Evolutionary conservation across 768 basidiomycete genomes (phyloP).

Genomic region (Suillus americanus): DNA sequence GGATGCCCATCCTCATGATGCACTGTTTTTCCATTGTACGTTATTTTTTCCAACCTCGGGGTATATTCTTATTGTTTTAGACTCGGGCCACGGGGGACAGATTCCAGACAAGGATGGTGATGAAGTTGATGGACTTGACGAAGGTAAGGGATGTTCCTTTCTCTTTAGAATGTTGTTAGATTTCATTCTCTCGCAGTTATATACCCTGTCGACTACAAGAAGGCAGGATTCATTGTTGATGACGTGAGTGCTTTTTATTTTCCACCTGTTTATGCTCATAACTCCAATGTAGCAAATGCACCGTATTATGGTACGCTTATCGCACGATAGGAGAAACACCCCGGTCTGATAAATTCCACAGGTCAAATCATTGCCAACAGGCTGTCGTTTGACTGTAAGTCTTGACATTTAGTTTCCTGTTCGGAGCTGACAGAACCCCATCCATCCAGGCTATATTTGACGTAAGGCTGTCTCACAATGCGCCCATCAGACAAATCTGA

Average conservation of each 20-base stretch:
- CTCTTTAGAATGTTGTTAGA: not conserved
- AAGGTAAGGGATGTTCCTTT: conserved; percentile 43
- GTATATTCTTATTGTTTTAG: conserved; percentile 31
- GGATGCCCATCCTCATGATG: conserved; percentile 67
- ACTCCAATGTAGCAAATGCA: conserved; percentile 36
- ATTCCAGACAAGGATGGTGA: conserved; percentile 75
- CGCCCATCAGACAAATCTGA: not conserved
- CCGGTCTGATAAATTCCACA: conserved; percentile 11
- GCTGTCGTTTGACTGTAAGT: conserved; percentile 62
- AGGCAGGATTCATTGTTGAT: conserved; percentile 75
- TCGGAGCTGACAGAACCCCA: not conserved
- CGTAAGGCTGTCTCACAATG: conserved; percentile 30
- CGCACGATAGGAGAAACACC: not conserved
- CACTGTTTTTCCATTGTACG: conserved; percentile 74
- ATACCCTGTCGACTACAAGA: conserved; percentile 85
- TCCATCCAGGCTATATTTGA: conserved; percentile 44
- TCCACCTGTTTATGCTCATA: conserved; percentile 1
- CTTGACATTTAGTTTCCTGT: not conserved
- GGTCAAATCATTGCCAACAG: conserved; percentile 56
- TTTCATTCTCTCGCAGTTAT: conserved; percentile 55
- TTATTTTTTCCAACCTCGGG: not conserved
- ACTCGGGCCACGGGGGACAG: conserved; percentile 97
- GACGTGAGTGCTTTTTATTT: conserved; percentile 46
- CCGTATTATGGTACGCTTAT: conserved; percentile 36
- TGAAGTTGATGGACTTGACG: conserved; percentile 78